A percentile compares a stretch with the other conserved stretches of the same genome.
These are phyloP conservation scores for Kuraishia hungarica DNA, from an alignment of 805 yeast genomes.

Conservation along the genomic window DNA sequence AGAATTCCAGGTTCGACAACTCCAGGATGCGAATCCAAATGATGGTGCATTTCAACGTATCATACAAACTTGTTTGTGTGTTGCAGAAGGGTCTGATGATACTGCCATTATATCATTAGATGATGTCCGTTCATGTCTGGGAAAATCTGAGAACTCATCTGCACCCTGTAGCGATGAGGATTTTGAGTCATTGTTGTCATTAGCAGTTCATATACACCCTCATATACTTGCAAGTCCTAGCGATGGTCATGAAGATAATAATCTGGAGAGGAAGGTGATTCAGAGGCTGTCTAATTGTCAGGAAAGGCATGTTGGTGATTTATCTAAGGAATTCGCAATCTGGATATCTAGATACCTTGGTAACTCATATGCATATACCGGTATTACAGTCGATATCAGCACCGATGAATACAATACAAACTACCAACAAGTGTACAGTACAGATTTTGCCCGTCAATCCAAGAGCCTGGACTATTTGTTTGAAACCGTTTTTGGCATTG, in stretches of 20 bases:
- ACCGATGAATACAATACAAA: constrained; percentile 1
- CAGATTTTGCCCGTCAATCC: neutral
- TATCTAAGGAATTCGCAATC: neutral
- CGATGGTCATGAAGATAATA: neutral
- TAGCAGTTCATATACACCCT: neutral
- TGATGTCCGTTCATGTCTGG: neutral
- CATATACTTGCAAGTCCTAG: neutral
- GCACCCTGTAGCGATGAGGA: neutral
- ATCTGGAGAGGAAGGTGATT: neutral
- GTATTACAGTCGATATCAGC: constrained; percentile 3
- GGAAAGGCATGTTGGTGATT: neutral
- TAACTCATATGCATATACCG: neutral
- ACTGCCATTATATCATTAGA: neutral
- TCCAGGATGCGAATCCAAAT: neutral
- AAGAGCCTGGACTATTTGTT: neutral
- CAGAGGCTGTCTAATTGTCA: neutral
- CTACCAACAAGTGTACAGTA: neutral
- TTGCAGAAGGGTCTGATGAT: neutral
- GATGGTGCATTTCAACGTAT: neutral
- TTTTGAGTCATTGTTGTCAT: neutral
- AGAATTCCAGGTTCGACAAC: neutral
- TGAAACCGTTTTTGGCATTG: neutral
- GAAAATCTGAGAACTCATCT: neutral
- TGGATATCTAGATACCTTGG: neutral
- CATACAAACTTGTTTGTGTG: neutral